These are phyloP conservation scores for Prinsepia uniflora DNA, from an alignment of 306 rosid species.

Conservation along the genomic window DNA sequence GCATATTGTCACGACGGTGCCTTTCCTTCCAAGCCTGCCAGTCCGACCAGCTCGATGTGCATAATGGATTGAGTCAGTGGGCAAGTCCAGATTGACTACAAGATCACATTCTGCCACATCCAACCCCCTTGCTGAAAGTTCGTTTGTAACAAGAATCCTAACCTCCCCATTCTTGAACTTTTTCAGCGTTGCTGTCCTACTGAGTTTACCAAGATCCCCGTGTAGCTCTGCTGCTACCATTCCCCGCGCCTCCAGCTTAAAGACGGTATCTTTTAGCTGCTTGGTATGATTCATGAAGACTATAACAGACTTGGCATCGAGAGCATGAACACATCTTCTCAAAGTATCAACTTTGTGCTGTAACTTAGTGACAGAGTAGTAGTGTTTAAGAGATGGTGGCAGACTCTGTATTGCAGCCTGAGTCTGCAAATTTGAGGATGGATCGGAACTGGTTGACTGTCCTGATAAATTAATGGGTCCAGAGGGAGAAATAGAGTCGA, in stretches of 20 bases:
- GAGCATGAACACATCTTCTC: slow-evolving; percentile 85
- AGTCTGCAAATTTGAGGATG: slow-evolving; percentile 33
- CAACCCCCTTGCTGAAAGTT: slow-evolving; percentile 88
- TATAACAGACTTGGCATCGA: slow-evolving; percentile 79
- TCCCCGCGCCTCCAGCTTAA: slow-evolving; percentile 91
- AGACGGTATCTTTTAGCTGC: slow-evolving; percentile 87
- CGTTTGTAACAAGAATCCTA: slow-evolving; percentile 81
- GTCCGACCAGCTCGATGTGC: slow-evolving; percentile 96
- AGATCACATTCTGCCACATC: slow-evolving; percentile 97
- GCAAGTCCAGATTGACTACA: slow-evolving; percentile 84
- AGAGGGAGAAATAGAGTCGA: slow-evolving; percentile 51
- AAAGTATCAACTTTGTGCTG: slow-evolving; percentile 87
- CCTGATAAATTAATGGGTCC: slow-evolving; percentile 46
- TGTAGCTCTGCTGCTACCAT: slow-evolving; percentile 77
- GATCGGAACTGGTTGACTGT: slow-evolving; percentile 23
- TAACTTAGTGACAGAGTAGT: slow-evolving; percentile 63
- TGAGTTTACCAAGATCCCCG: slow-evolving; percentile 96
- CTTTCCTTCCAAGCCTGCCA: slow-evolving; percentile 86
- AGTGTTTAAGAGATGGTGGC: slow-evolving; percentile 81
- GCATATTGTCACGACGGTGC: slow-evolving; percentile 74
- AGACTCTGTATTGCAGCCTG: slow-evolving; percentile 62
- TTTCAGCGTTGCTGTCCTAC: slow-evolving; percentile 72
- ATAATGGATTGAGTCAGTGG: slow-evolving; percentile 83
- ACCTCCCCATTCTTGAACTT: slow-evolving; percentile 83
- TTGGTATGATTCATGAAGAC: slow-evolving; percentile 91